phyloP scores from a whole-genome alignment of 768 basidiomycete species.

The Atractiella rhizophila region DNA sequence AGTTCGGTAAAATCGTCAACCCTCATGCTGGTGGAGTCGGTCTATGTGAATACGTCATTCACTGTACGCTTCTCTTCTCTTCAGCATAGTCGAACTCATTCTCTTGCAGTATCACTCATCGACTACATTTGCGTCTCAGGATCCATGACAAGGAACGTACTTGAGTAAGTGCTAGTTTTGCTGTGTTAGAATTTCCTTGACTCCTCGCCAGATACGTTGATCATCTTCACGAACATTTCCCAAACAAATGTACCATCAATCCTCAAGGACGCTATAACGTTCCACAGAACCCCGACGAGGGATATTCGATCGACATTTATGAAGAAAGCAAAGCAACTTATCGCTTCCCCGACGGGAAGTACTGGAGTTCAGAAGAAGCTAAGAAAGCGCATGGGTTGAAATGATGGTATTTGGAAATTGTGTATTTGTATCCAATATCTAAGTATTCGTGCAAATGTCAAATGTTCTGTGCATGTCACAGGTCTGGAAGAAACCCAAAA shows the following conservation, averaged over 20 bases:
- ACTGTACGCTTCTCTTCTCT: slow-evolving; percentile 31
- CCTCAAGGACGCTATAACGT: slow-evolving; percentile 50
- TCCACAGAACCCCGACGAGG: slow-evolving; percentile 2
- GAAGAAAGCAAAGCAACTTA: slow-evolving; percentile 53
- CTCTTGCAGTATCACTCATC: slow-evolving; percentile 35
- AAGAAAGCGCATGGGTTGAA: slow-evolving; percentile 12
- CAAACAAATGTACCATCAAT: slow-evolving; percentile 71
- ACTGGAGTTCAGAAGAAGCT: slow-evolving; percentile 31
- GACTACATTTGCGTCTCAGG: slow-evolving; percentile 84
- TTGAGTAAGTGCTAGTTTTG: slow-evolving; percentile 29
- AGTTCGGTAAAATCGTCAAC: slow-evolving; percentile 28
- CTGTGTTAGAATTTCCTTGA: not conserved
- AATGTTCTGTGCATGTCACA: too few relatives aligned
- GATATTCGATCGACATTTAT: slow-evolving; percentile 61
- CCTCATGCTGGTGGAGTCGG: slow-evolving; percentile 91
- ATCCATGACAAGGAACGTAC: slow-evolving; percentile 75
- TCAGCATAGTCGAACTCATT: not conserved
- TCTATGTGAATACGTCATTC: slow-evolving; percentile 74
- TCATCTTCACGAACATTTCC: slow-evolving; percentile 83
- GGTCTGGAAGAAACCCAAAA: too few relatives aligned
- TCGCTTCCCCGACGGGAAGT: slow-evolving; percentile 61
- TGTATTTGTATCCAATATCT: too few relatives aligned
- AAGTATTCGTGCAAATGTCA: too few relatives aligned
- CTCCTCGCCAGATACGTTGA: slow-evolving; percentile 27
- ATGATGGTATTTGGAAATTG: too few relatives aligned